These are phyloP conservation scores for Ocimum tenuiflorum DNA, from an alignment of 257 asterid genomes.

Conservation along the genomic window DNA sequence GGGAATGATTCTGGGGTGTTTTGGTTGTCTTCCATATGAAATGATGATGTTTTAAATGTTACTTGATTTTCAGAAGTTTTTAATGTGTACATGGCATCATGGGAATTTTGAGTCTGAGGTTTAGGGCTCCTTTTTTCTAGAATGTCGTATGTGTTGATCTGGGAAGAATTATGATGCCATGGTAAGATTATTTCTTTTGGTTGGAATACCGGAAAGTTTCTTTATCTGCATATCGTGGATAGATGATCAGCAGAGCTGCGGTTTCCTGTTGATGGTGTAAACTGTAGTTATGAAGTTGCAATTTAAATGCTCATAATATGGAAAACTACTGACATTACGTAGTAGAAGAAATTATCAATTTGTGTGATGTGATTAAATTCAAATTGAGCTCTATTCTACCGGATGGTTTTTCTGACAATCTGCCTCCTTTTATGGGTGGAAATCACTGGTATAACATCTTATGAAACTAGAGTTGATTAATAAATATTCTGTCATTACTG, in stretches of 20 bases:
- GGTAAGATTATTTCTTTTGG: background rate
- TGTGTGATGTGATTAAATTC: background rate
- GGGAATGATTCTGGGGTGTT: slow-evolving; percentile 14
- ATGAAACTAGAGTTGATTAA: slow-evolving; percentile 4
- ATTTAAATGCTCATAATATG: background rate
- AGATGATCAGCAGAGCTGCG: slow-evolving; percentile 1
- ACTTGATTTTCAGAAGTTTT: background rate
- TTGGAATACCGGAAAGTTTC: background rate
- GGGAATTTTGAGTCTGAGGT: background rate
- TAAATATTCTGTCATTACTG: background rate
- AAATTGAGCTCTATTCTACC: slow-evolving; percentile 3
- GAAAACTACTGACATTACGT: background rate
- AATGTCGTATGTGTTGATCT: slow-evolving; percentile 7
- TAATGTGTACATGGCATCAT: background rate
- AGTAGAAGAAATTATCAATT: background rate
- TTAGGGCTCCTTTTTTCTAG: background rate
- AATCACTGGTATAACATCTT: slow-evolving; percentile 1
- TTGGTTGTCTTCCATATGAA: background rate
- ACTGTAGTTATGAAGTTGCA: background rate
- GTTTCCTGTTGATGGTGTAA: background rate
- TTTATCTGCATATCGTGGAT: slow-evolving; percentile 1
- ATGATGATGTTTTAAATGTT: slow-evolving; percentile 1
- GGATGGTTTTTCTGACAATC: background rate
- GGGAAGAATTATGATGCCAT: background rate
- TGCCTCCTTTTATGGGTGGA: background rate